These are phyloP conservation scores for Puccinia hordei DNA, from an alignment of 1,284 basidiomycete genomes.

Conservation along the genomic window DNA sequence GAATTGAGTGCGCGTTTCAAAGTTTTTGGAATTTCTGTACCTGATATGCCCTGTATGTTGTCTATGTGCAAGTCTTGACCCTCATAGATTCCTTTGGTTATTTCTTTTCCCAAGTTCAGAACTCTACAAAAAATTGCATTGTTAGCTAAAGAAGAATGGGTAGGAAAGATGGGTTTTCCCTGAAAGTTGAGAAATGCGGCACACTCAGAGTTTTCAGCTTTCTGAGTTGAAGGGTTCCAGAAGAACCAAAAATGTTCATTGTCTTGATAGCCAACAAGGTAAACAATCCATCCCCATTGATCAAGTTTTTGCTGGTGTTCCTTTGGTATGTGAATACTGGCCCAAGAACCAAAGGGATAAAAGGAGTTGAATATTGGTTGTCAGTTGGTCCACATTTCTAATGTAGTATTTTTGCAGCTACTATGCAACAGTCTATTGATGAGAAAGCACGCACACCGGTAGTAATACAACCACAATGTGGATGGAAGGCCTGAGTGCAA, in stretches of 20 bases:
- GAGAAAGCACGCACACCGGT: background rate
- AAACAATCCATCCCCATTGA: background rate
- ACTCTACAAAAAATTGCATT: background rate
- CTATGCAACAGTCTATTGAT: background rate
- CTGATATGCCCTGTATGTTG: background rate
- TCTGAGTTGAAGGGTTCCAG: conserved; percentile 1
- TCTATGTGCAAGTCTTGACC: background rate
- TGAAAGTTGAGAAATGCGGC: conserved; percentile 12
- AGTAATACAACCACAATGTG: conserved; percentile 1
- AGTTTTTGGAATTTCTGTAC: background rate
- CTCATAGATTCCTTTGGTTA: background rate
- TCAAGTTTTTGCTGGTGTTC: background rate
- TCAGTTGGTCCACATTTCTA: background rate
- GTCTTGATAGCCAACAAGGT: conserved; percentile 5
- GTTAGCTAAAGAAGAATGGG: background rate
- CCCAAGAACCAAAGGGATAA: conserved; percentile 19
- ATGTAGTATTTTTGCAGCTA: background rate
- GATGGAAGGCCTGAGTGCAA: background rate
- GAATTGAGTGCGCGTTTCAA: background rate
- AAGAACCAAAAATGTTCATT: conserved; percentile 11
- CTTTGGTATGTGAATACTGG: conserved; percentile 5
- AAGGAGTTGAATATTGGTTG: background rate
- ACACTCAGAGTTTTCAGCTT: background rate
- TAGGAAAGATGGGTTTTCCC: background rate
- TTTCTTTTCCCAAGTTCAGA: background rate